A percentile compares a stretch with the other conserved stretches of the same genome.
Conservation (phyloP, 306 rosid genomes). For the Parietaria judaica region DNA sequence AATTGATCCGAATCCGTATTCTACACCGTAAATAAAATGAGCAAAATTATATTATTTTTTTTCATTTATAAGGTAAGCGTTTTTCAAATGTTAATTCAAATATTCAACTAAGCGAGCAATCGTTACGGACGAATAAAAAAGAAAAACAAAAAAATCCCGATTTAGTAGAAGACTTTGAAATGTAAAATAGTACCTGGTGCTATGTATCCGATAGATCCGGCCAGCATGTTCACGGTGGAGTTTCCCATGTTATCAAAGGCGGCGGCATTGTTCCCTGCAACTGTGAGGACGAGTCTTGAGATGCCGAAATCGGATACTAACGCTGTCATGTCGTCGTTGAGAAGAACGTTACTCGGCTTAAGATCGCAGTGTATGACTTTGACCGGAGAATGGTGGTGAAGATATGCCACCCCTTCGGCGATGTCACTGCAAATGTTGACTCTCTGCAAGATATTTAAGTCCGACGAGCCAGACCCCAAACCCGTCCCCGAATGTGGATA, state of each 20-base stretch:
- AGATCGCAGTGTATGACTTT: conserved; percentile 69
- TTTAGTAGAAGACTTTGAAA: too few relatives aligned
- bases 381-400: conserved; percentile 67
- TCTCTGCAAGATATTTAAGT: conserved; percentile 50
- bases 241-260: conserved; percentile 42
- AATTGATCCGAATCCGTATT: conserved; percentile 54
- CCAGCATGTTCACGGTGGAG: conserved; percentile 44
- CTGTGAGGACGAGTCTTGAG: conserved; percentile 33
- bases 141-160: too few relatives aligned
- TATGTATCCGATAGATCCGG: conserved; percentile 64
- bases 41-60: too few relatives aligned
- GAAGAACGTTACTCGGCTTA: conserved; percentile 35
- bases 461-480: conserved; percentile 34
- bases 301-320: conserved; percentile 71
- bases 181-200: conserved; percentile 47
- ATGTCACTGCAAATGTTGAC: conserved; percentile 65
- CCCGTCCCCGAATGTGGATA: conserved; percentile 33
- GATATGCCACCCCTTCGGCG: conserved; percentile 79
- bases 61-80: too few relatives aligned
- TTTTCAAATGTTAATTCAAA: too few relatives aligned
- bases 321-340: conserved; percentile 70
- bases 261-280: conserved; percentile 39
- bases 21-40: conserved; percentile 10
- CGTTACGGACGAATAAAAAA: too few relatives aligned
- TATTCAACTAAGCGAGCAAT: too few relatives aligned